Base-by-base conservation (phyloP, 176 grass and related monocot species). In the Puccinellia tenuiflora region DNA sequence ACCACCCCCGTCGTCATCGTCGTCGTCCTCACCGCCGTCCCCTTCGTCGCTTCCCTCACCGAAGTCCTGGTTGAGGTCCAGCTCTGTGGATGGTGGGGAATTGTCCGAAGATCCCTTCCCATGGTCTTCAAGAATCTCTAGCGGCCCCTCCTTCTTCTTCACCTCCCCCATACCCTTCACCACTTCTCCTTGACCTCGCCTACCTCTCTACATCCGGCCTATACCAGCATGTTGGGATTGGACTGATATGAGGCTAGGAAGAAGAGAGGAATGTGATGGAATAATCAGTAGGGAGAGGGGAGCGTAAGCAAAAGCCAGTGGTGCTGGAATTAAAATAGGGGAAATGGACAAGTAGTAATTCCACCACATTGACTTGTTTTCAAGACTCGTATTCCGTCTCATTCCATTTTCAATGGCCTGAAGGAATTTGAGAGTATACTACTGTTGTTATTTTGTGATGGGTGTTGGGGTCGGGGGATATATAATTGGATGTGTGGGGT, bases 301-400 rank as follows among this genome's bases (percentile, higher is more conserved):
- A 50, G 80, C 52, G 52, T 66, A 85, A 88, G 61, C 79, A 81
- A 18, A 18, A 74, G 78, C 54, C 73, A 79, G 66, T 84, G 85
- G 80, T 76, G 80, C 54, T 38, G 67, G 74, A 77, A 90, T 79
- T 88, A 90, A 81, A 86, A 85, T 85, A 85, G 37, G 62, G 86
- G 87, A 89, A 91, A 90, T 86, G 79, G 81, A 91, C 91, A 92
- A 89, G 78, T 67, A 90, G 69, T 73, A 73, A 48, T 96, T 98
- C 85, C 80, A 89, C 87, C 85, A 82, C 77, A 94, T 99, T 99
- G 91, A 99, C 93, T 90, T 85, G 81, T 80, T 88, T 85, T 88
- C 73, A 74, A 82, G 81, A 89, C 77, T 88, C 60, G 67, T 87
- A 85, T 85, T 90, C 84, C 89, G 81, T 79, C 83, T 85, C 80